A percentile compares a stretch with the other conserved stretches of the same genome.
Conservation (phyloP, 371 early-diverging fungal species). For the Choanephora cucurbitarum region DNA sequence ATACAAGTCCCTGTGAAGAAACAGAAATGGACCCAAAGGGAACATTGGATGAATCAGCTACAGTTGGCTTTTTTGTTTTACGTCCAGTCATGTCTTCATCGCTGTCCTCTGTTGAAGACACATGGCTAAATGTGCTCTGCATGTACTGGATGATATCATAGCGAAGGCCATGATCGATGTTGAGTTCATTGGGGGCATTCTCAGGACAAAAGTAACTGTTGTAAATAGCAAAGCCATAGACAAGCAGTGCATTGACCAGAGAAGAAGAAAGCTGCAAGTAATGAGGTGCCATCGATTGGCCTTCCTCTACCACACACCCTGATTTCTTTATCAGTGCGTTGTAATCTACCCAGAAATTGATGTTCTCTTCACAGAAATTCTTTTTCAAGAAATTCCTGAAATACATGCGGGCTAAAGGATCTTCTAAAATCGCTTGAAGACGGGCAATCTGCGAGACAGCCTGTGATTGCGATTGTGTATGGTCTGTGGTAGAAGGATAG, state of each 20-base stretch:
- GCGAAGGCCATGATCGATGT: conserved; percentile 52
- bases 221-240: conserved; percentile 56
- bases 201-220: conserved; percentile 56
- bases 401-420: conserved; percentile 51
- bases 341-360: conserved; percentile 61
- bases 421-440: conserved; percentile 60
- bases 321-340: conserved; percentile 31
- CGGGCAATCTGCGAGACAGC: conserved; percentile 19
- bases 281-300: not conserved
- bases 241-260: conserved; percentile 25
- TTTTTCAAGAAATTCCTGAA: conserved; percentile 64
- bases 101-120: not conserved
- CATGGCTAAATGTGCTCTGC: conserved; percentile 16
- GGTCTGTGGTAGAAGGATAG: conserved; percentile 5
- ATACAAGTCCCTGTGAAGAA: conserved; percentile 13
- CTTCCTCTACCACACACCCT: conserved; percentile 12
- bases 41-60: conserved; percentile 13
- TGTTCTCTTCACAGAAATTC: conserved; percentile 67
- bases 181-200: conserved; percentile 54
- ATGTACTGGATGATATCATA: conserved; percentile 42
- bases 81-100: not conserved
- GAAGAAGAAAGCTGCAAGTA: not conserved
- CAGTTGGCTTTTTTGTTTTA: not conserved
- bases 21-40: conserved; percentile 25
- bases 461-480: conserved; percentile 1